phyloP scores from a whole-genome alignment of 495 filamentous ascomycete species.

The Daldinia grandis region DNA sequence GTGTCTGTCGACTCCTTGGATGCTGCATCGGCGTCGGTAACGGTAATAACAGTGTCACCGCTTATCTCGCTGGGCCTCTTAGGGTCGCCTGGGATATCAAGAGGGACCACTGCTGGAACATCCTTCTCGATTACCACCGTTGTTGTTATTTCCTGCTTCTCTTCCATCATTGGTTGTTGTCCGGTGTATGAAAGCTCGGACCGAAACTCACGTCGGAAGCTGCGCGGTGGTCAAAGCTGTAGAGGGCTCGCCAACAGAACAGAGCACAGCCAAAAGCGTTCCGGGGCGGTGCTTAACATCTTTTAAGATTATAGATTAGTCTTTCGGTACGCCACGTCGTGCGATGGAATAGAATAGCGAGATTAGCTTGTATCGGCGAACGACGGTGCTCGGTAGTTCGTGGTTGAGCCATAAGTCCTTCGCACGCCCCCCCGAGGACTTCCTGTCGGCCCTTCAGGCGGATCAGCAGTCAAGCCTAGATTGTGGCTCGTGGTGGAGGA shows the following conservation, averaged over 20 bases:
- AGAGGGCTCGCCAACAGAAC: conserved; percentile 12
- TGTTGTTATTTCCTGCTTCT: conserved; percentile 23
- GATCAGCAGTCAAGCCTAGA: conserved; percentile 28
- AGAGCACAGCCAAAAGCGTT: not conserved
- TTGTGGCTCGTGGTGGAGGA: conserved; percentile 27
- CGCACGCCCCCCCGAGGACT: conserved; percentile 7
- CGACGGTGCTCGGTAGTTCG: conserved; percentile 27
- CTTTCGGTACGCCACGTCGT: not conserved
- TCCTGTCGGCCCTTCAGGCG: conserved; percentile 28
- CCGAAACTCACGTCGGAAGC: conserved; percentile 15
- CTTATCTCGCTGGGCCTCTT: conserved; percentile 20
- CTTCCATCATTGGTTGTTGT: conserved; percentile 25
- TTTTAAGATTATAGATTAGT: conserved; percentile 20
- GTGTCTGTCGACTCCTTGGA: conserved; percentile 20
- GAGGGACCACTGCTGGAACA: conserved; percentile 7
- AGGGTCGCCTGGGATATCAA: not conserved
- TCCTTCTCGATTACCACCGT: conserved; percentile 31
- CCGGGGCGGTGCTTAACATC: conserved; percentile 10
- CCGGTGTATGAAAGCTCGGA: not conserved
- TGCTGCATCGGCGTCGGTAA: conserved; percentile 6
- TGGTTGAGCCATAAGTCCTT: not conserved
- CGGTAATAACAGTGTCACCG: conserved; percentile 13
- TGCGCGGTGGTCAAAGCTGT: conserved; percentile 20
- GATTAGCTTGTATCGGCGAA: conserved; percentile 22
- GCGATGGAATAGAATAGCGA: conserved; percentile 5